Conservation (phyloP, 176 grass and related monocot genomes). For the Cocos nucifera region DNA sequence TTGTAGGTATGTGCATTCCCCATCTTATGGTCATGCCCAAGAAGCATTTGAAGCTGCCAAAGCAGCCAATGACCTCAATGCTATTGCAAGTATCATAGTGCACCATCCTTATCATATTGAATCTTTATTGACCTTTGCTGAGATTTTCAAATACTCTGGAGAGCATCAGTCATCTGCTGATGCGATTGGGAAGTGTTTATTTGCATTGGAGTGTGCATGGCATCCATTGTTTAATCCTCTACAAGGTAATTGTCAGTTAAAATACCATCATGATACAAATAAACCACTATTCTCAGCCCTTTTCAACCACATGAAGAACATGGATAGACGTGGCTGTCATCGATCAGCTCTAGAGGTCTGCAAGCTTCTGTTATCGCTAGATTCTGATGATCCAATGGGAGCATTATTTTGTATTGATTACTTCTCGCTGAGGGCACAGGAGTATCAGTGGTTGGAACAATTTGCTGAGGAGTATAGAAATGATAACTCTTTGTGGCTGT, state of each 20-base stretch:
- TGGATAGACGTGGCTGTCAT: slow-evolving; percentile 90
- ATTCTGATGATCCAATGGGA: slow-evolving; percentile 86
- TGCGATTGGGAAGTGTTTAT: slow-evolving; percentile 77
- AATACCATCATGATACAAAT: slow-evolving; percentile 72
- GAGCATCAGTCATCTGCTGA: slow-evolving; percentile 85
- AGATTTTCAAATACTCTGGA: slow-evolving; percentile 94
- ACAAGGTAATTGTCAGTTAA: slow-evolving; percentile 59
- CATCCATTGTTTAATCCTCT: slow-evolving; percentile 68
- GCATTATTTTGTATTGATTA: slow-evolving; percentile 97
- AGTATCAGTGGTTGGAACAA: slow-evolving; percentile 82
- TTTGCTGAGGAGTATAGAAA: slow-evolving; percentile 74
- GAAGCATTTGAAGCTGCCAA: slow-evolving; percentile 90
- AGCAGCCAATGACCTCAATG: slow-evolving; percentile 86
- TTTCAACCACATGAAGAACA: slow-evolving; percentile 90
- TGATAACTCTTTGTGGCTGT: slow-evolving; percentile 83
- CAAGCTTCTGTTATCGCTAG: slow-evolving; percentile 90
- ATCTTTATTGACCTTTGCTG: slow-evolving; percentile 85
- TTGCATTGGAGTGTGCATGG: slow-evolving; percentile 86
- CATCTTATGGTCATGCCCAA: slow-evolving; percentile 53
- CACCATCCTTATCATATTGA: slow-evolving; percentile 80
- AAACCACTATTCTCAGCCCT: slow-evolving; percentile 80
- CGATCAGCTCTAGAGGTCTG: slow-evolving; percentile 90
- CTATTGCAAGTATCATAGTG: slow-evolving; percentile 59
- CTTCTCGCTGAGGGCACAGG: slow-evolving; percentile 87
- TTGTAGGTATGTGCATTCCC: slow-evolving; percentile 57